A percentile compares a stretch with the other conserved stretches of the same genome.
Conservation (phyloP, 306 rosid genomes). For the Luffa aegyptiaca region DNA sequence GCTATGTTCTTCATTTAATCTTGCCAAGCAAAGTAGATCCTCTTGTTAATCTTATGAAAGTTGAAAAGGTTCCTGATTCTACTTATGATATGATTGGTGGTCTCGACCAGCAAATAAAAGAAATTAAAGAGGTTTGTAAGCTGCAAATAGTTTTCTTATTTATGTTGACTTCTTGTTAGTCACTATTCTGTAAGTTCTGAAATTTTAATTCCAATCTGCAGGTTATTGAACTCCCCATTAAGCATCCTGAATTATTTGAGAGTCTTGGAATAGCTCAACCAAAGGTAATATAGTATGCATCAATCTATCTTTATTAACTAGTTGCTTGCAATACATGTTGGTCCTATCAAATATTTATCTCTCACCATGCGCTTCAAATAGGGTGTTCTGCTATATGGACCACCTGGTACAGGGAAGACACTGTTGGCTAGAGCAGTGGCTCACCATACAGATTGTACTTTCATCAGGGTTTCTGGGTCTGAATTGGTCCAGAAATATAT, state of each 20-base stretch:
- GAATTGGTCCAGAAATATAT: constrained; percentile 96
- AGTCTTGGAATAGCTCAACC: constrained; percentile 99
- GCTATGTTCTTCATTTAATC: constrained; percentile 90
- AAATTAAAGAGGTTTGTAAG: constrained; percentile 73
- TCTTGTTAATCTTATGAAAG: constrained; percentile 94
- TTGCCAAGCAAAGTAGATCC: constrained; percentile 99
- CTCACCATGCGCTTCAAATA: constrained; percentile 14
- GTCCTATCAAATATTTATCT: not conserved
- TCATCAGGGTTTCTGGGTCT: constrained; percentile 98
- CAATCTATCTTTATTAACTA: not conserved
- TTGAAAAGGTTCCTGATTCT: constrained; percentile 99
- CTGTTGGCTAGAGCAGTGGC: constrained; percentile 99
- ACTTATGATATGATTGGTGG: constrained; percentile 99
- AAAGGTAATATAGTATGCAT: constrained; percentile 43
- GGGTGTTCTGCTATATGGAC: constrained; percentile 96
- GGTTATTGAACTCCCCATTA: constrained; percentile 98
- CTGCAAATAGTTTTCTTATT: constrained; percentile 8
- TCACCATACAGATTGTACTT: constrained; percentile 96
- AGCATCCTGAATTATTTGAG: constrained; percentile 96
- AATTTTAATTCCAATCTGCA: constrained; percentile 15
- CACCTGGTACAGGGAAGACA: constrained; percentile 98
- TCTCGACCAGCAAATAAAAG: constrained; percentile 97
- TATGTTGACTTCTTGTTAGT: not conserved
- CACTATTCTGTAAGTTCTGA: not conserved
- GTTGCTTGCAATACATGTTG: not conserved